These are phyloP conservation scores for Citeromyces hawaiiensis DNA, from an alignment of 1,139 yeast genomes.

Conservation along the genomic window DNA sequence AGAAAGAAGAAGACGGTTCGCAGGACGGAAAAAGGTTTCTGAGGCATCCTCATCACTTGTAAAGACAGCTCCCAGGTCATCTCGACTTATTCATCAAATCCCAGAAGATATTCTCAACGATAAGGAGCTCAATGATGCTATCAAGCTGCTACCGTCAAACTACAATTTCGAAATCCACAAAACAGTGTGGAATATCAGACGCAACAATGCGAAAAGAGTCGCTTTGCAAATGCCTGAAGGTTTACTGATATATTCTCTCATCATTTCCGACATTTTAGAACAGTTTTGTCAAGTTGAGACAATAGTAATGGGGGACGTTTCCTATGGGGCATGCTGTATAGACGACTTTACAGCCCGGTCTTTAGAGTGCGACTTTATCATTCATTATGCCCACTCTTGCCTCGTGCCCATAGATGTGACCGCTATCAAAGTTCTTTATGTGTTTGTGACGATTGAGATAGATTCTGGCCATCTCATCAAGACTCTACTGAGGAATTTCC, in stretches of 20 bases:
- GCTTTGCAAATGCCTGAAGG: conserved; percentile 99
- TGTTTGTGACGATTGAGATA: conserved; percentile 88
- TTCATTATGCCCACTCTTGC: conserved; percentile 97
- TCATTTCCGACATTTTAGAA: conserved; percentile 80
- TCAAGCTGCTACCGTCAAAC: conserved; percentile 70
- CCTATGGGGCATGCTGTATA: conserved; percentile 97
- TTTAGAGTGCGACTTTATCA: conserved; percentile 83
- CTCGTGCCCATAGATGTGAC: conserved; percentile 92
- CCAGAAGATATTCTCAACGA: conserved; percentile 79
- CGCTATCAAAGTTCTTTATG: conserved; percentile 75
- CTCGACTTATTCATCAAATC: conserved; percentile 61
- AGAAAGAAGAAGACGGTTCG: conserved; percentile 18
- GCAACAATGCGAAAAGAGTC: conserved; percentile 60
- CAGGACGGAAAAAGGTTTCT: conserved; percentile 18
- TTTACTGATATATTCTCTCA: conserved; percentile 68
- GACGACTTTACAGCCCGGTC: conserved; percentile 94
- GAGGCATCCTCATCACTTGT: background rate
- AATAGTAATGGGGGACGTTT: conserved; percentile 96
- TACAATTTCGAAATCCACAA: conserved; percentile 94
- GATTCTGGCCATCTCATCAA: conserved; percentile 73
- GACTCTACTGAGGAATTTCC: conserved; percentile 63
- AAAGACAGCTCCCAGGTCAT: conserved; percentile 26
- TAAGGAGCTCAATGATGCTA: conserved; percentile 68
- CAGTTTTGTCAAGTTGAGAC: conserved; percentile 85
- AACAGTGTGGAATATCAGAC: conserved; percentile 84